These are phyloP conservation scores for Phytophthora pseudosyringae DNA, from an alignment of 352 stramenopile species.

Conservation along the genomic window DNA sequence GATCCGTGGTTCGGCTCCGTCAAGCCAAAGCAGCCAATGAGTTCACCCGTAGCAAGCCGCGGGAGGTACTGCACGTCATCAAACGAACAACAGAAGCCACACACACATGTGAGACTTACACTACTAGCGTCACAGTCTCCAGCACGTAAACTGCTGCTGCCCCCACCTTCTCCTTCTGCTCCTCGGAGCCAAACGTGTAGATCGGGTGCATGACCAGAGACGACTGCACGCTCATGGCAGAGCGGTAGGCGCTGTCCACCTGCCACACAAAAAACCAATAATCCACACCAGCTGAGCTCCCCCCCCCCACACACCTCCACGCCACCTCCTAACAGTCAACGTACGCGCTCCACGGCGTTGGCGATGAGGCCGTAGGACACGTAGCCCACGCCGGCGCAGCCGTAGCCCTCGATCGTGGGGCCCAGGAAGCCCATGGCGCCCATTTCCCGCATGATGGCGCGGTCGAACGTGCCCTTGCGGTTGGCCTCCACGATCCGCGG, in stretches of 20 bases:
- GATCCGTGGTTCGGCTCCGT: conserved; percentile 98
- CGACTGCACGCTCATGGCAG: conserved; percentile 97
- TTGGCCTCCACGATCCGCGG: conserved; percentile 95
- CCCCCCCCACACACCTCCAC: not conserved
- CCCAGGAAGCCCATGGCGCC: conserved; percentile 95
- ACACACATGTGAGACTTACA: not conserved
- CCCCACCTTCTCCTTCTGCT: conserved; percentile 93
- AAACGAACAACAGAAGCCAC: not conserved
- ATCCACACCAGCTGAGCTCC: not conserved
- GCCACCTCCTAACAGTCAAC: not conserved
- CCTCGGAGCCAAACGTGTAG: conserved; percentile 96
- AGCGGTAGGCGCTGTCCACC: conserved; percentile 97
- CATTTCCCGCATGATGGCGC: conserved; percentile 95
- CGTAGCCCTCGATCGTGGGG: conserved; percentile 95
- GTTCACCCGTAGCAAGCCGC: conserved; percentile 92
- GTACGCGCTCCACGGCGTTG: conserved; percentile 92
- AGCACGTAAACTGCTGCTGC: not conserved
- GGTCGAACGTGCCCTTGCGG: conserved; percentile 94
- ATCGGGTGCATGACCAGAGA: conserved; percentile 99
- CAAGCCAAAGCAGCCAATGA: conserved; percentile 98
- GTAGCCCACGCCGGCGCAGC: conserved; percentile 94
- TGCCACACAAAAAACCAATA: conserved; percentile 18
- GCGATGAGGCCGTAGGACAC: conserved; percentile 98
- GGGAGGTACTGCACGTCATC: conserved; percentile 89
- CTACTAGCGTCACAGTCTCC: not conserved